Evolutionary conservation across 2,329 filamentous ascomycete genomes (phyloP).

Genomic region (Aspergillus viridinutans): DNA sequence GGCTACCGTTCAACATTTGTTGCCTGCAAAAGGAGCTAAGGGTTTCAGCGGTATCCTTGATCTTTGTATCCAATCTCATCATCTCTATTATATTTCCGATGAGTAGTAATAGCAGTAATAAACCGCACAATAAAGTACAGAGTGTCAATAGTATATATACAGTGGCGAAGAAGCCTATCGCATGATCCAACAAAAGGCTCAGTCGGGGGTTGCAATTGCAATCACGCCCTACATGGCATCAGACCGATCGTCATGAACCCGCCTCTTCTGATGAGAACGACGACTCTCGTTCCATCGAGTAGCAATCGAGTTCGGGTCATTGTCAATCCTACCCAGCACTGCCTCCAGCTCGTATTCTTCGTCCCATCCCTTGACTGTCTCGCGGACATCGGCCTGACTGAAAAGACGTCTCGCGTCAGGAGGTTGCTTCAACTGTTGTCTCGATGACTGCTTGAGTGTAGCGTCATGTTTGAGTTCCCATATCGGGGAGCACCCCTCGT

Average conservation of each 20-base stretch:
- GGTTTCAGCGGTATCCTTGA: neutral
- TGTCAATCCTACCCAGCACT: conserved; percentile 14
- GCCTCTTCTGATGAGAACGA: neutral
- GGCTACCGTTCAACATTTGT: neutral
- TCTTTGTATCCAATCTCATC: neutral
- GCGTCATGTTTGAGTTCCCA: conserved; percentile 11
- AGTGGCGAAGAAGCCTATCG: neutral
- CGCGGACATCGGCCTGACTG: conserved; percentile 8
- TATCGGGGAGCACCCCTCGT: conserved; percentile 15
- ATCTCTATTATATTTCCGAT: neutral
- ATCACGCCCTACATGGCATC: neutral
- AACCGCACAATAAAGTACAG: neutral
- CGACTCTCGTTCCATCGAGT: conserved; percentile 15
- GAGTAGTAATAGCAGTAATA: neutral
- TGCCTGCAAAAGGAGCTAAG: neutral
- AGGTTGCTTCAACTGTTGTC: conserved; percentile 9
- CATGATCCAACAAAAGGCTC: neutral
- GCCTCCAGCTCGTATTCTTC: conserved; percentile 27
- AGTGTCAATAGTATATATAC: neutral
- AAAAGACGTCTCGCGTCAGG: conserved; percentile 11
- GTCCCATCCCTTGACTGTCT: conserved; percentile 22
- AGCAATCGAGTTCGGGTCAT: conserved; percentile 8
- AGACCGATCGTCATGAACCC: neutral
- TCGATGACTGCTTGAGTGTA: conserved; percentile 9
- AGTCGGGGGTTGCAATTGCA: neutral